Conservation (phyloP, 192 early-diverging fungal genomes). For the Rhizoclosmatium sp. region DNA sequence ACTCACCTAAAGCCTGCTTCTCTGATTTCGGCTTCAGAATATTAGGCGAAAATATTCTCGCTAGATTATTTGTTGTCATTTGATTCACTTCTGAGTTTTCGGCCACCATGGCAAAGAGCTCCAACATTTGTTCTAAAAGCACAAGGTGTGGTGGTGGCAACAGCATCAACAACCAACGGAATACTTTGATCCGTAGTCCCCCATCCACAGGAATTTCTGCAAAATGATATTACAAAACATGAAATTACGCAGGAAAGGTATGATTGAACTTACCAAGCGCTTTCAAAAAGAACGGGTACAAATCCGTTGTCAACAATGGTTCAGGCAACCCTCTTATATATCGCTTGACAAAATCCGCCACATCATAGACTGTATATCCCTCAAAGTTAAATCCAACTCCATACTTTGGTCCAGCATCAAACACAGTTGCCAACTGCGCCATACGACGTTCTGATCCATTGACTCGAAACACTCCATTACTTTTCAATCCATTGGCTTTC, state of each 20-base stretch:
- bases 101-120: slow-evolving; percentile 46
- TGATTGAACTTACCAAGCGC: slow-evolving; percentile 40
- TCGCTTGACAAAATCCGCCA: slow-evolving; percentile 58
- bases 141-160: slow-evolving; percentile 55
- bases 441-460: slow-evolving; percentile 58
- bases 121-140: slow-evolving; percentile 52
- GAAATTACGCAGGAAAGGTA: neutral
- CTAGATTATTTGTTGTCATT: slow-evolving; percentile 57
- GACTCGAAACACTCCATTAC: slow-evolving; percentile 58
- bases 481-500: slow-evolving; percentile 42
- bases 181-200: slow-evolving; percentile 45
- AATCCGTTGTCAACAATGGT: slow-evolving; percentile 54
- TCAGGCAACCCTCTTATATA: slow-evolving; percentile 58
- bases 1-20: slow-evolving; percentile 44
- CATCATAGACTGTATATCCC: slow-evolving; percentile 59
- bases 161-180: slow-evolving; percentile 56
- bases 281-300: slow-evolving; percentile 56
- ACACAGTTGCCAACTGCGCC: slow-evolving; percentile 42
- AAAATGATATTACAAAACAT: neutral
- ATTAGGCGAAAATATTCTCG: slow-evolving; percentile 57
- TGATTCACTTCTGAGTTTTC: slow-evolving; percentile 43
- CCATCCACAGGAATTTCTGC: slow-evolving; percentile 54
- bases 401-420: slow-evolving; percentile 54
- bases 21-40: slow-evolving; percentile 50
- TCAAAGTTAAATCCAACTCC: slow-evolving; percentile 54